These are phyloP conservation scores for Collybiopsis confluens DNA, from an alignment of 768 basidiomycete genomes.

Conservation along the genomic window DNA sequence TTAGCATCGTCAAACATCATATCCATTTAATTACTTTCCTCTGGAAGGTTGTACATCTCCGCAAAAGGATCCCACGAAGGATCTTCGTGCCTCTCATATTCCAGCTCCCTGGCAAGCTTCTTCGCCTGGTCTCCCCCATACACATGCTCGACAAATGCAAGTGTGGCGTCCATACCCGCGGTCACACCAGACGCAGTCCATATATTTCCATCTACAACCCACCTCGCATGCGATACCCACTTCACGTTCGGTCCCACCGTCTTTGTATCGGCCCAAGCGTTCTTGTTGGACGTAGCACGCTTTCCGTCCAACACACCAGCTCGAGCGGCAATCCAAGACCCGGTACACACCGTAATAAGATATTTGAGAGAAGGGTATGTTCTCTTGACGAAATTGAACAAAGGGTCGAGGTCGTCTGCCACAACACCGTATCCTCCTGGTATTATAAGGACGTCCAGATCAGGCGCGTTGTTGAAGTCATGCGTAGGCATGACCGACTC, in stretches of 20 bases:
- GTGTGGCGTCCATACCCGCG: constrained; percentile 37
- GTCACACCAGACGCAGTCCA: constrained; percentile 46
- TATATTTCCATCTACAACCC: constrained; percentile 44
- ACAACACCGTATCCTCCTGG: constrained; percentile 27
- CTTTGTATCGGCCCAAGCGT: constrained; percentile 21
- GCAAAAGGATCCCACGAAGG: constrained; percentile 37
- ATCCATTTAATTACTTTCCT: too few species aligned
- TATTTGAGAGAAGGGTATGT: constrained; percentile 33
- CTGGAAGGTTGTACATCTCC: constrained; percentile 13
- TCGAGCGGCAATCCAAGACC: constrained; percentile 32
- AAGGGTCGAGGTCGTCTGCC: constrained; percentile 18
- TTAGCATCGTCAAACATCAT: too few species aligned
- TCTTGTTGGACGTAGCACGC: constrained; percentile 43
- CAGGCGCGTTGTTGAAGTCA: constrained; percentile 29
- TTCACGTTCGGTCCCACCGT: constrained; percentile 26
- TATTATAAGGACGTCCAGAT: constrained; percentile 33
- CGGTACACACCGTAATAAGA: constrained; percentile 41
- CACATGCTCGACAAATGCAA: constrained; percentile 31
- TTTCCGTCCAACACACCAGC: constrained; percentile 38
- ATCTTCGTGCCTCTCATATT: constrained; percentile 36
- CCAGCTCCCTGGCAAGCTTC: constrained; percentile 27
- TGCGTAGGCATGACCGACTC: constrained; percentile 35
- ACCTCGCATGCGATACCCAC: constrained; percentile 42
- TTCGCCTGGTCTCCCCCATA: constrained; percentile 32
- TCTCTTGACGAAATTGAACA: constrained; percentile 27